Base-by-base conservation (phyloP, 1,139 yeast genomes). In the Saccharomyces uvarum region DNA sequence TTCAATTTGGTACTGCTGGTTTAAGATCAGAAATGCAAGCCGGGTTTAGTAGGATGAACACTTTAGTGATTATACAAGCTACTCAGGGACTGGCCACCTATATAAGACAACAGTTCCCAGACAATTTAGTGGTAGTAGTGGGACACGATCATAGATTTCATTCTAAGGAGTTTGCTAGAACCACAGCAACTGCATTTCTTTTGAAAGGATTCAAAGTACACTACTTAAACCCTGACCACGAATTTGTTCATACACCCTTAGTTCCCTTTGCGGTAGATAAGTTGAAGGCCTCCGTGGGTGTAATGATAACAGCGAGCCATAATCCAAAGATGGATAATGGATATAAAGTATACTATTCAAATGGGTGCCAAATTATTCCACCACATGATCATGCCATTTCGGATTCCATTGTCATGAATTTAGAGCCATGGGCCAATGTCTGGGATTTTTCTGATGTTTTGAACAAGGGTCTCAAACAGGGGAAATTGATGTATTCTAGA, bases 221-320 rank as follows among this genome's bases (percentile, higher is more conserved):
- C 68, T 82, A 77, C 59, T 75, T 88, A 54, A 89, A 86, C 8
- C 64, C 76, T 1, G 76, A 78, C 0, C 69, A 67, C 52, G 50
- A 66, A 1, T 58, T 61, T 54, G 90, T 86, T 7, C 96, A 90
- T 60, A 93, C 99, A 0, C 99, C 99, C 0, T 70, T 89, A 69
- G 98, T 93, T 1, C 98, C 99, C 1, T 91, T 87, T 71, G 83
- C 88, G 0, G 85, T 93, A 29, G 88, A 86, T 60, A 66, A 75
- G 44, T 77, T 74, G 56, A 62, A 72, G 0, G 90, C 96, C 0
- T 74, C 84, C 0, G 89, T 84, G 52, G 99, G 98, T 38, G 87
- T 93, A 1, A 93, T 93, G 98, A 82, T 93, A 50, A 93, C 99
- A 0, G 98, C 99, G 0, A 88, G 96, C 53, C 99, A 93, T 70